Conservation (phyloP, 176 grass and related monocot species). For the Elymus sibiricus region DNA sequence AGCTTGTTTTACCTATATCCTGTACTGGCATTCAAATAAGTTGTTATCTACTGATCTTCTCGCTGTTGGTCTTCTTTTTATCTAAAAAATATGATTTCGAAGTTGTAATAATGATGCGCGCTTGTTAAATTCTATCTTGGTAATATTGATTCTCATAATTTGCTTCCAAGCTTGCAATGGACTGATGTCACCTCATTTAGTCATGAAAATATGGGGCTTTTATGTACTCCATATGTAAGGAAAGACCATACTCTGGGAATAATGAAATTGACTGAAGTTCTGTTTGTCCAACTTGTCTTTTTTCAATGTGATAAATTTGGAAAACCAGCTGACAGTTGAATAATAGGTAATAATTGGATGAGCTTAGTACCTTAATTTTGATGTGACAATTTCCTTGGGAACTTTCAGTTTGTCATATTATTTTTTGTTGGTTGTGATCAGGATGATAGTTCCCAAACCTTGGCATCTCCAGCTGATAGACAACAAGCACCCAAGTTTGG, state of each 20-base stretch:
- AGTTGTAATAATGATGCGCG: not conserved
- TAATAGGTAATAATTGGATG: not conserved
- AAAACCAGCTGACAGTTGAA: not conserved
- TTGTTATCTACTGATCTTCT: too few relatives aligned
- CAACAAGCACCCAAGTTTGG: conserved; percentile 15
- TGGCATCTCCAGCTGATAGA: conserved; percentile 13
- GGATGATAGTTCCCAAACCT: conserved; percentile 10
- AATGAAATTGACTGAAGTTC: not conserved
- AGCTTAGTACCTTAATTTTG: not conserved
- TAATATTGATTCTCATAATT: not conserved
- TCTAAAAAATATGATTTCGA: not conserved
- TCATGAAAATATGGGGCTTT: not conserved
- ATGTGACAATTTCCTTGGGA: conserved; percentile 1
- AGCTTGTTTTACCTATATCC: not conserved
- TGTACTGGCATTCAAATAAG: not conserved
- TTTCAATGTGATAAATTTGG: not conserved
- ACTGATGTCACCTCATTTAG: not conserved
- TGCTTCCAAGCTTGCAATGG: not conserved
- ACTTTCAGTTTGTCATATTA: not conserved
- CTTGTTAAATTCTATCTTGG: not conserved
- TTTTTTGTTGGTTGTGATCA: conserved; percentile 14
- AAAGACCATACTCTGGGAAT: not conserved
- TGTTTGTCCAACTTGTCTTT: not conserved
- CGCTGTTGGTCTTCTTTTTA: too few relatives aligned
- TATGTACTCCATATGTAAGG: not conserved